A percentile compares a stretch with the other conserved stretches of the same genome.
These are phyloP conservation scores for Chloranthus sessilifolius DNA, from an alignment of 164 flowering plant species.

Conservation along the genomic window DNA sequence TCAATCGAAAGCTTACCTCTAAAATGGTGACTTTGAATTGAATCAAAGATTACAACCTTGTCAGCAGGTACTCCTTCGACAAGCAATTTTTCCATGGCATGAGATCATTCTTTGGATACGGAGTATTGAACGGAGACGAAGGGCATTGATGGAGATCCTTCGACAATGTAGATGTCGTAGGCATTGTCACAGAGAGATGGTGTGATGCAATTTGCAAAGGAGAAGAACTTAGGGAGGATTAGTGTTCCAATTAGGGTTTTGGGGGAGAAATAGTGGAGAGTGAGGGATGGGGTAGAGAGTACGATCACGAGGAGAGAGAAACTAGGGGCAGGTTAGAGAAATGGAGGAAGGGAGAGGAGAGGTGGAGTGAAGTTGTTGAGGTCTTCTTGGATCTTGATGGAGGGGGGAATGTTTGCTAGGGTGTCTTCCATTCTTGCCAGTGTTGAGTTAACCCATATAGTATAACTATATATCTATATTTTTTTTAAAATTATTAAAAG, in stretches of 20 bases:
- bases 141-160: constrained; percentile 2
- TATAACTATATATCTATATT: no score
- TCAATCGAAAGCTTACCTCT: constrained; percentile 11
- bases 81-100: constrained; percentile 7
- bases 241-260: constrained; percentile 17
- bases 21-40: constrained; percentile 14
- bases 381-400: constrained; percentile 14
- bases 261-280: constrained; percentile 8
- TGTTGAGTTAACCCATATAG: no score
- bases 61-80: constrained; percentile 6
- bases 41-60: constrained; percentile 10
- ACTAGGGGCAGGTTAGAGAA: constrained; percentile 1
- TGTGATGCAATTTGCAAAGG: constrained; percentile 3
- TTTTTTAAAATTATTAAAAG: no score
- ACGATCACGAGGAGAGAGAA: constrained; percentile 12
- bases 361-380: constrained; percentile 18
- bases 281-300: constrained; percentile 9
- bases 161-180: constrained; percentile 9
- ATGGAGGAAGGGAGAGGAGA: constrained; percentile 8
- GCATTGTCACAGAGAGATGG: constrained; percentile 11
- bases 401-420: constrained; percentile 13
- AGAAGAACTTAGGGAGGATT: constrained; percentile 11
- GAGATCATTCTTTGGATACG: constrained; percentile 9
- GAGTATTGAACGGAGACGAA: constrained; percentile 7
- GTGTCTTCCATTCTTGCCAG: constrained; percentile 16